Conservation (phyloP, 345 rosid species). For the Eucalyptus dawsonii region DNA sequence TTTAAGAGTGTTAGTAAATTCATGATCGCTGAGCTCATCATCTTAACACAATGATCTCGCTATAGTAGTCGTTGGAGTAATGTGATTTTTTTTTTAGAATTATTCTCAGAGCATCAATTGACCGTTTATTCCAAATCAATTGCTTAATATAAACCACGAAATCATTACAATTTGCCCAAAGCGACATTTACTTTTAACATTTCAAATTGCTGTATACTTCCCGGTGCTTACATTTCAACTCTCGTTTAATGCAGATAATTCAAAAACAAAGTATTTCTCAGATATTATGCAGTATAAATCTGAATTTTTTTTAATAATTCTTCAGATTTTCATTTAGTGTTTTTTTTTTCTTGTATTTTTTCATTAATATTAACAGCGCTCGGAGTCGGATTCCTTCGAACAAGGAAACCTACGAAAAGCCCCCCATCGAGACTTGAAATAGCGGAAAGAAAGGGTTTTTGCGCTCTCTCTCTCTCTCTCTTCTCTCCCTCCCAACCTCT, state of each 20-base stretch:
- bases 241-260: neutral
- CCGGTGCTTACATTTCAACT: neutral
- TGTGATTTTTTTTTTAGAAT: neutral
- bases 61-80: neutral
- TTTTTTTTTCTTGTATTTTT: neutral
- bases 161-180: neutral
- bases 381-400: neutral
- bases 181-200: accelerated
- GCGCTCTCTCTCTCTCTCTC: neutral
- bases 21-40: neutral
- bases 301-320: neutral
- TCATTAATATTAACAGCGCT: neutral
- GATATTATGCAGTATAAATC: neutral
- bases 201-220: neutral
- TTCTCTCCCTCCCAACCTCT: too few relatives aligned
- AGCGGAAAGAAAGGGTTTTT: neutral
- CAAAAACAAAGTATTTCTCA: neutral
- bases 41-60: neutral
- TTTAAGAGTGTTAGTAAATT: neutral
- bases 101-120: neutral
- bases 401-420: neutral
- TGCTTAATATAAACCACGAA: neutral
- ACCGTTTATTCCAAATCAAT: neutral
- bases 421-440: neutral
- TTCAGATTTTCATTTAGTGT: neutral